Evolutionary conservation across 371 early-diverging fungal species (phyloP), one percentile per base, ranked within the genome.

Genomic region (Scutellospora calospora): DNA sequence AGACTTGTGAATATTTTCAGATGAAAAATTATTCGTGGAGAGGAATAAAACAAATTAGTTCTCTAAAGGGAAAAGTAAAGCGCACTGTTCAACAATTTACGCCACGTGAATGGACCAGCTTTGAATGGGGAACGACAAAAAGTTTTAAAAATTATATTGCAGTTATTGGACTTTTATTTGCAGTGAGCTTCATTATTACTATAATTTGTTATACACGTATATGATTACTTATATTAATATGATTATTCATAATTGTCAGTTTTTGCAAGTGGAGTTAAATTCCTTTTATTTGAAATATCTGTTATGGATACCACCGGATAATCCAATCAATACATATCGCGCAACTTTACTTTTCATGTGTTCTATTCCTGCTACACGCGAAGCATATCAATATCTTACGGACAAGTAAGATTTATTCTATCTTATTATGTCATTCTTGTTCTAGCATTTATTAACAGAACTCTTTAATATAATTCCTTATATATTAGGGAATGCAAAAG

Each of bases 11-110:
- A 84, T 95, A 97, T 85, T 95, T 97, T 84, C 94, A 93, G 81
- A 92, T 97, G 91, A 97, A 97, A 92, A 93, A 93, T 73, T 98
- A 98, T 84, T 94, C 95, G 8, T 98, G 98, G 97, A 93, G 95
- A 83, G 95, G 97, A 11, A 89, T 97, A 81, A 89, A 90, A 72
- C 91, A 96, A 68, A 97, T 97, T 85, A 93, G 91, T 25, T 88
- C 94, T 14, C 83, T 93, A 75, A 88, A 92, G 57, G 98, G 97
- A 18, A 98, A 96, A 87, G 86, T 97, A 5, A 94, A 93, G 78
- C 89, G 98, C 18, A 93, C 96, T 0, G 93, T 97, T 45, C 93
- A 94, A 55, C 98, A 98, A 87, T 97, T 98, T 79, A 97, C 97
- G 9, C 98, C 98, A 45, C 95, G 95, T 84, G 92, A 91, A 82